Percentiles rank a stretch among this genome's conserved stretches.
Evolutionary conservation across 2,329 filamentous ascomycete species (phyloP).

Genomic region (Pyrenophora seminiperda): DNA sequence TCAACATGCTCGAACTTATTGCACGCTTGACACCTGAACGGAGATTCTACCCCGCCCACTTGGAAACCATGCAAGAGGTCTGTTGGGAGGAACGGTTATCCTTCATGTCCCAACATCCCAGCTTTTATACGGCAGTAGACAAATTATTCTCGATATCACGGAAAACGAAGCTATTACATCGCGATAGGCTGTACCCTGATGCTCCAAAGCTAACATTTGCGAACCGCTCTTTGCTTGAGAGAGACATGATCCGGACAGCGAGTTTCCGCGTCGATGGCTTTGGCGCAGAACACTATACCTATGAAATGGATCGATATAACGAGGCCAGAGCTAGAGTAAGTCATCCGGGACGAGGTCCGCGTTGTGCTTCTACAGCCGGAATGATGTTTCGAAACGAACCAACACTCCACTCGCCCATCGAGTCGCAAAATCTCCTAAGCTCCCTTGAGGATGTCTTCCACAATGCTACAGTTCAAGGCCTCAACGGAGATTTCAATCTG

Average conservation of each 20-base stretch:
- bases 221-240: conserved; percentile 25
- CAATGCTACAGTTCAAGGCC: conserved; percentile 5
- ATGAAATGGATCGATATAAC: conserved; percentile 31
- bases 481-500: background rate
- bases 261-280: conserved; percentile 37
- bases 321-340: conserved; percentile 13
- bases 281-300: conserved; percentile 39
- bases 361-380: conserved; percentile 18
- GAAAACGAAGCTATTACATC: conserved; percentile 23
- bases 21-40: conserved; percentile 43
- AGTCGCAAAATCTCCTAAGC: background rate
- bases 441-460: conserved; percentile 11
- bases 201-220: conserved; percentile 5
- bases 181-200: conserved; percentile 4
- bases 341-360: conserved; percentile 13
- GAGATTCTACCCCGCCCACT: conserved; percentile 52
- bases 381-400: conserved; percentile 24
- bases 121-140: conserved; percentile 28
- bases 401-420: conserved; percentile 15
- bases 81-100: conserved; percentile 51
- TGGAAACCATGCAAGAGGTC: conserved; percentile 52
- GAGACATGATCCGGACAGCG: conserved; percentile 39
- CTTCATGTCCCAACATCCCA: conserved; percentile 38
- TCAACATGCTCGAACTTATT: conserved; percentile 32
- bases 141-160: conserved; percentile 33